Conservation (phyloP, 768 basidiomycete species). For the Lactifluus echinatus region DNA sequence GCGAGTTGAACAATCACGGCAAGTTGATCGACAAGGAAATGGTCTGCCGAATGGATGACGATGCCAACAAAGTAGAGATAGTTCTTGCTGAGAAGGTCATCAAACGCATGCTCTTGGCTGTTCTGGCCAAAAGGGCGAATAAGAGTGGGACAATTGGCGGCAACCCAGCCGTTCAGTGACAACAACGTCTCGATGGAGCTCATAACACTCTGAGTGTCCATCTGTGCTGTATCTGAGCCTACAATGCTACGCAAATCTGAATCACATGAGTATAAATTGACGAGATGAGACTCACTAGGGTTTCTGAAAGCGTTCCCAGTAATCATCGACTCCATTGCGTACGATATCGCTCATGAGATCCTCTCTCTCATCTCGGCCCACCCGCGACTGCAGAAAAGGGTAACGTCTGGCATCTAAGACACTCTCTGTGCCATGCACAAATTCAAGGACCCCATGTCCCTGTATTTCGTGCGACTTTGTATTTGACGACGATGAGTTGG, state of each 20-base stretch:
- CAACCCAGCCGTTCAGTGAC: constrained; percentile 97
- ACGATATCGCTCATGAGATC: constrained; percentile 77
- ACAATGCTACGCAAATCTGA: constrained; percentile 45
- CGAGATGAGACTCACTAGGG: constrained; percentile 60
- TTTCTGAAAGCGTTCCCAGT: constrained; percentile 87
- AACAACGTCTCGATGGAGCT: constrained; percentile 87
- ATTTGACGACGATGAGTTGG: constrained; percentile 22
- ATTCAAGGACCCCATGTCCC: constrained; percentile 55
- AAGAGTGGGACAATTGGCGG: constrained; percentile 88
- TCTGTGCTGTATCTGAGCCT: constrained; percentile 74
- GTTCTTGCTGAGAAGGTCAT: constrained; percentile 76
- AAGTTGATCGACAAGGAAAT: constrained; percentile 97
- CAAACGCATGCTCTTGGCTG: constrained; percentile 76
- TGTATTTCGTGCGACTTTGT: constrained; percentile 36
- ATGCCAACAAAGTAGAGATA: constrained; percentile 92
- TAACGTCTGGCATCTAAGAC: constrained; percentile 83
- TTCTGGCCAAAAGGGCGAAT: constrained; percentile 93
- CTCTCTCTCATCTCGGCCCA: constrained; percentile 76
- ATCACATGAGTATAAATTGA: not conserved
- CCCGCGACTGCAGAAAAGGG: constrained; percentile 78
- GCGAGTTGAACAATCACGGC: constrained; percentile 96
- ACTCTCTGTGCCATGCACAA: constrained; percentile 59
- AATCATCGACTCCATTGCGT: constrained; percentile 70
- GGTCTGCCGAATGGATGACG: constrained; percentile 95
- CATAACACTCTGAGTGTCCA: constrained; percentile 85